These are phyloP conservation scores for Taxillus chinensis DNA, from an alignment of 164 flowering plant genomes.

Conservation along the genomic window DNA sequence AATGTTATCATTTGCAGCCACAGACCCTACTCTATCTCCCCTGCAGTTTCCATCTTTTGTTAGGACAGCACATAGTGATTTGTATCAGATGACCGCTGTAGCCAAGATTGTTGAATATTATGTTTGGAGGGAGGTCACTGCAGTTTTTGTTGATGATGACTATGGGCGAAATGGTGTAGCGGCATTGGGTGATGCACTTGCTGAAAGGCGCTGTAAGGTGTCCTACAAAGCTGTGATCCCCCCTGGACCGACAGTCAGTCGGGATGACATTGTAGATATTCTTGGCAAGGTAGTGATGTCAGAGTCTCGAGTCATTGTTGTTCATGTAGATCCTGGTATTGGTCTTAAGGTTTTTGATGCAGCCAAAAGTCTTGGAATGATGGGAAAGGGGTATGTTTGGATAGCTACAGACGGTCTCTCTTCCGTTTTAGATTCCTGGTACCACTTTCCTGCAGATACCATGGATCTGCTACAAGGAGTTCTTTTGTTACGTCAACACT, in stretches of 20 bases:
- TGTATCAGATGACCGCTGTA: conserved; percentile 76
- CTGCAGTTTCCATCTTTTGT: conserved; percentile 78
- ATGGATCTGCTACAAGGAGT: conserved; percentile 70
- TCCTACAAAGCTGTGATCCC: conserved; percentile 52
- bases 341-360: conserved; percentile 53
- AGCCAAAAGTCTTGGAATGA: conserved; percentile 67
- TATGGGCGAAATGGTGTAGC: conserved; percentile 75
- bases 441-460: conserved; percentile 27
- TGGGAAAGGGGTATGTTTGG: conserved; percentile 84
- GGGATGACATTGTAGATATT: conserved; percentile 32
- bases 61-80: conserved; percentile 64
- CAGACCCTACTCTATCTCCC: conserved; percentile 74
- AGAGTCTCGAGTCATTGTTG: conserved; percentile 69
- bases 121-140: conserved; percentile 71
- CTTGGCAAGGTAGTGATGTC: conserved; percentile 49
- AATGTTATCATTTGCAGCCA: conserved; percentile 72
- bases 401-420: conserved; percentile 90
- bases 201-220: conserved; percentile 49
- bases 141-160: conserved; percentile 66
- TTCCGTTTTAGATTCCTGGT: conserved; percentile 43
- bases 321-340: conserved; percentile 42
- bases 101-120: conserved; percentile 61
- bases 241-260: conserved; percentile 24
- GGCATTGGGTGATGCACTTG: conserved; percentile 64
- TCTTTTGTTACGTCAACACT: conserved; percentile 64